Percentiles rank a stretch among this genome's conserved stretches.
Conservation (phyloP, 805 yeast species). For the Candida suzukii region DNA sequence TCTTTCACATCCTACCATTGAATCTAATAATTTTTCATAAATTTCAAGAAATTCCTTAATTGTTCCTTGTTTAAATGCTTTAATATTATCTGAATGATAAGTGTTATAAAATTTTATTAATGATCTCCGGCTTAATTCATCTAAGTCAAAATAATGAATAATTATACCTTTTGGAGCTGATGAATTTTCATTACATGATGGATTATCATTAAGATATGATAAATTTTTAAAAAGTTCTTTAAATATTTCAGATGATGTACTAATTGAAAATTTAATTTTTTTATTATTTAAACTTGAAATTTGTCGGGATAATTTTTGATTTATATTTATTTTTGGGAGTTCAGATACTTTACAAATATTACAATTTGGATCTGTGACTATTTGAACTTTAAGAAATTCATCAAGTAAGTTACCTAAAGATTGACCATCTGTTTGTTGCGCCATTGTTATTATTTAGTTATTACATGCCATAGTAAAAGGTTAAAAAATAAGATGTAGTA, state of each 20-base stretch:
- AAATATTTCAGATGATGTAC: not conserved
- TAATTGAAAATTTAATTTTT: not conserved
- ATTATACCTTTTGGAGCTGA: not conserved
- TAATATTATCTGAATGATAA: not conserved
- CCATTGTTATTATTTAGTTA: not conserved
- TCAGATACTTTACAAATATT: slow-evolving; percentile 13
- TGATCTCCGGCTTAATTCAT: not conserved
- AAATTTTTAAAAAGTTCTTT: not conserved
- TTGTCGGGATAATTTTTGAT: too few relatives aligned
- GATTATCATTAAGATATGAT: not conserved
- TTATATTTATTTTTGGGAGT: slow-evolving; percentile 2
- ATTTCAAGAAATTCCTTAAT: not conserved
- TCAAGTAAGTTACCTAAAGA: slow-evolving; percentile 17
- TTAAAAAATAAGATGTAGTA: too few relatives aligned
- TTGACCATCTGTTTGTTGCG: slow-evolving; percentile 4
- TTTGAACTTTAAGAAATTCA: slow-evolving; percentile 17
- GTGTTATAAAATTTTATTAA: not conserved
- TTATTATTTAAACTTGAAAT: not conserved
- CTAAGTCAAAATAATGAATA: not conserved
- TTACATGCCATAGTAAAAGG: too few relatives aligned
- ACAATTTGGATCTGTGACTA: slow-evolving; percentile 16
- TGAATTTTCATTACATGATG: not conserved
- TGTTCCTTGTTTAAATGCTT: not conserved
- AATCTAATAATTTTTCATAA: not conserved
- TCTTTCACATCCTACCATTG: not conserved